Conservation (phyloP, 176 grass and related monocot species). For the Oryza longistaminata region DNA sequence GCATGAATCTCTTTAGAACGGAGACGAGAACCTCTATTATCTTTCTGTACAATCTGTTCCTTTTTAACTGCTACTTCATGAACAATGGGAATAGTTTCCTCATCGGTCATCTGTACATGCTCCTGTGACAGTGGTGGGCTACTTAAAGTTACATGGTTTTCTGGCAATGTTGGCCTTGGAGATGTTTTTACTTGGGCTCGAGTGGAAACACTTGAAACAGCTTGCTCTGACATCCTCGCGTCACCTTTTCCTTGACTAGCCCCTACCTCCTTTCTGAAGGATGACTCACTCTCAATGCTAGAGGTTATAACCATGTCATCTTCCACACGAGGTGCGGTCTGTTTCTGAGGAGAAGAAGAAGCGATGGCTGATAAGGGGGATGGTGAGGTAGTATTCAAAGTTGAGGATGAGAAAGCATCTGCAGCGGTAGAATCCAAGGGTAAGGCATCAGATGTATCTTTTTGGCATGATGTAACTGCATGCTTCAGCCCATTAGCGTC, state of each 20-base stretch:
- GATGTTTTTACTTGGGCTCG: constrained; percentile 47
- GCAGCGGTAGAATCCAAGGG: constrained; percentile 27
- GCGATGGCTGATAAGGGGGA: constrained; percentile 1
- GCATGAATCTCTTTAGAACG: constrained; percentile 45
- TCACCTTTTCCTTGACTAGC: constrained; percentile 25
- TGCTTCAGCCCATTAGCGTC: constrained; percentile 48
- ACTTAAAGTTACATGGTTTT: constrained; percentile 35
- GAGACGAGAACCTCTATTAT: constrained; percentile 36
- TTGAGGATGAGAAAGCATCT: constrained; percentile 28
- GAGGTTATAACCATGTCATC: constrained; percentile 47
- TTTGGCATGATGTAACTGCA: constrained; percentile 53
- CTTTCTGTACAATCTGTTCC: constrained; percentile 42
- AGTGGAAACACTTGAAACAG: constrained; percentile 43
- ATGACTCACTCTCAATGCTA: constrained; percentile 34
- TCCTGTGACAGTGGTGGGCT: constrained; percentile 15
- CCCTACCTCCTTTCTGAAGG: constrained; percentile 45
- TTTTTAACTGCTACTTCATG: constrained; percentile 39
- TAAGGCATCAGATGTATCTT: constrained; percentile 29
- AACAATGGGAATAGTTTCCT: constrained; percentile 34
- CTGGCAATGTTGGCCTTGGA: constrained; percentile 37
- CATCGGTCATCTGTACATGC: constrained; percentile 31
- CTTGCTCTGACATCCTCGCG: constrained; percentile 30
- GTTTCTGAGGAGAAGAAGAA: constrained; percentile 22
- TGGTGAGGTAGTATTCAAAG: constrained; percentile 25
- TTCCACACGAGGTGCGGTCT: constrained; percentile 32